Evolutionary conservation across 1,139 yeast species (phyloP).

Genomic region (Taiozyma sp.): DNA sequence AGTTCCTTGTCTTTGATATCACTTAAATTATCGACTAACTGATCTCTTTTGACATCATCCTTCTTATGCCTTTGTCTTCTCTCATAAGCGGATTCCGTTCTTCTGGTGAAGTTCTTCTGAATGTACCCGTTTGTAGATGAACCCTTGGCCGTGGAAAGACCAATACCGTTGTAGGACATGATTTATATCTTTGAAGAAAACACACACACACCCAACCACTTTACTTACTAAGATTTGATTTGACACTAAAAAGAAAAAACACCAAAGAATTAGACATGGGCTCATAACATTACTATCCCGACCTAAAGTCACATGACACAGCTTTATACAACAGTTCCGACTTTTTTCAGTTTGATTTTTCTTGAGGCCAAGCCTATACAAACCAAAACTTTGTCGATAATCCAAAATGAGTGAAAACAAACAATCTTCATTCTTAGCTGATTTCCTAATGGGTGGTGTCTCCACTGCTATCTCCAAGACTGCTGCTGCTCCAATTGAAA

Average conservation of each 20-base stretch:
- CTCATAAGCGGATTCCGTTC: slow-evolving; percentile 13
- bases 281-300: too few species aligned
- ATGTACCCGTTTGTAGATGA: slow-evolving; percentile 24
- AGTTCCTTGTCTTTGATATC: slow-evolving; percentile 15
- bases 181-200: not conserved
- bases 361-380: too few species aligned
- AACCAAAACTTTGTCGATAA: not conserved
- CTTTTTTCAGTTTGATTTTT: too few species aligned
- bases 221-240: too few species aligned
- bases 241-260: too few species aligned
- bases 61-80: slow-evolving; percentile 18
- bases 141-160: slow-evolving; percentile 23
- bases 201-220: too few species aligned
- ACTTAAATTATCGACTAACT: slow-evolving; percentile 2
- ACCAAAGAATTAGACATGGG: too few species aligned
- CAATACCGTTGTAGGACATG: slow-evolving; percentile 27
- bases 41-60: slow-evolving; percentile 8
- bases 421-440: slow-evolving; percentile 41
- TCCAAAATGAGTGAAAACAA: slow-evolving; percentile 21
- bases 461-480: slow-evolving; percentile 85
- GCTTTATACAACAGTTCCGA: too few species aligned
- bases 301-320: too few species aligned
- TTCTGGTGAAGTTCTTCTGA: slow-evolving; percentile 20
- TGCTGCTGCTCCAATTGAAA: slow-evolving; percentile 82
- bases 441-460: slow-evolving; percentile 77